Base-by-base conservation (phyloP, 2,329 filamentous ascomycete species). In the Sclerotinia spermophila region DNA sequence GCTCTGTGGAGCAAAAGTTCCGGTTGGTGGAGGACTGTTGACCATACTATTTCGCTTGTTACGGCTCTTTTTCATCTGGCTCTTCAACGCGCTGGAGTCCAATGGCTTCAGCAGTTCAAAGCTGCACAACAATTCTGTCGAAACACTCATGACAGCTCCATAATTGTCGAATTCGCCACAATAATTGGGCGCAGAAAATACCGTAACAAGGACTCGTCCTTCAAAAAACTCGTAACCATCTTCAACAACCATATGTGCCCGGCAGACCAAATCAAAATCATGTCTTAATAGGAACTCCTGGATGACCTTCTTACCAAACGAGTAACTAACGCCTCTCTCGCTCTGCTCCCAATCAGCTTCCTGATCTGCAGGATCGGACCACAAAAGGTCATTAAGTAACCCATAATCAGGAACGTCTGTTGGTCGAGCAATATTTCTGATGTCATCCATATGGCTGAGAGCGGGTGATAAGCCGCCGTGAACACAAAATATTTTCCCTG, bases 211-310 rank as follows among this genome's bases (percentile, higher is more conserved):
- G 60, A 97, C 92, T 71, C 96, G 87, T 80, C 99, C 96, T 73
- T 92, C 97, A 81, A 98, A 99, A 81, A 99, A 99, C 79, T 99
- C 96, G 81, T 99, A 99, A 17, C 96, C 96, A 79, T 99, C 96
- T 81, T 99, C 96, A 33, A 99, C 96, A 67, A 99, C 96, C 96
- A 98, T 98, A 82, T 99, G 96, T 64, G 96, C 96, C 75, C 96
- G 90, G 80, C 96, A 99, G 67, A 99, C 95, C 66, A 99, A 84
- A 81, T 99, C 96, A 80, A 99, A 98, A 81, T 99, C 96, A 80
- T 99, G 96, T 70, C 92, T 89, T 72, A 94, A 91, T 74, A 99
- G 83, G 80, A 99, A 99, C 77, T 98, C 94, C 80, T 94, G 94
- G 73, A 99, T 98, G 74, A 99, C 95, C 79, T 96, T 96, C 82